Conservation (phyloP, 768 basidiomycete species). For the Pulveroboletus sp. region DNA sequence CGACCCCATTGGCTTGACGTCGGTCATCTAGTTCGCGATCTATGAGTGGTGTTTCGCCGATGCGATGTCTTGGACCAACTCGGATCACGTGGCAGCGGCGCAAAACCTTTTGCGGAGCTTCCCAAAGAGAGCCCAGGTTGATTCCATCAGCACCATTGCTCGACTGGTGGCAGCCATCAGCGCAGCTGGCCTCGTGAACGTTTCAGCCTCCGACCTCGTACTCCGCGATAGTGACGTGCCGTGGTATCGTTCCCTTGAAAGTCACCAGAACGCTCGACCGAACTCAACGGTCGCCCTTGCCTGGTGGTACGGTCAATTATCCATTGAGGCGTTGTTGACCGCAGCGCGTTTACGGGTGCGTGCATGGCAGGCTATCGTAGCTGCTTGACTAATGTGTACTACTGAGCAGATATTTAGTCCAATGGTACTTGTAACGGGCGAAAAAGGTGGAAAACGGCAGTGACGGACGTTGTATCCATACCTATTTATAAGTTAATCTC, state of each 20-base stretch:
- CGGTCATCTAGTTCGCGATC: not conserved
- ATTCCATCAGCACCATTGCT: not conserved
- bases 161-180: not conserved
- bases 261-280: not conserved
- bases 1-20: not conserved
- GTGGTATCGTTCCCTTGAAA: constrained; percentile 5
- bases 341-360: constrained; percentile 2
- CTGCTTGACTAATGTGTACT: not conserved
- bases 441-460: not conserved
- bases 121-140: not conserved
- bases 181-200: not conserved
- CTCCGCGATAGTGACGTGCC: not conserved
- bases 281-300: not conserved
- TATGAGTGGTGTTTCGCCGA: constrained; percentile 7
- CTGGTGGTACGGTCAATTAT: constrained; percentile 6
- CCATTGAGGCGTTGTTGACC: constrained; percentile 2
- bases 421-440: constrained; percentile 1
- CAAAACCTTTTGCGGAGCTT: not conserved
- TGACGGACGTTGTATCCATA: not conserved
- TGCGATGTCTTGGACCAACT: not conserved
- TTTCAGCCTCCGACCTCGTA: not conserved
- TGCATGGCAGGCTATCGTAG: not conserved
- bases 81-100: not conserved
- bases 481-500: too few relatives aligned
- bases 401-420: constrained; percentile 3